These are phyloP conservation scores for Trichosanthes cucumerina DNA, from an alignment of 306 rosid genomes.

Conservation along the genomic window DNA sequence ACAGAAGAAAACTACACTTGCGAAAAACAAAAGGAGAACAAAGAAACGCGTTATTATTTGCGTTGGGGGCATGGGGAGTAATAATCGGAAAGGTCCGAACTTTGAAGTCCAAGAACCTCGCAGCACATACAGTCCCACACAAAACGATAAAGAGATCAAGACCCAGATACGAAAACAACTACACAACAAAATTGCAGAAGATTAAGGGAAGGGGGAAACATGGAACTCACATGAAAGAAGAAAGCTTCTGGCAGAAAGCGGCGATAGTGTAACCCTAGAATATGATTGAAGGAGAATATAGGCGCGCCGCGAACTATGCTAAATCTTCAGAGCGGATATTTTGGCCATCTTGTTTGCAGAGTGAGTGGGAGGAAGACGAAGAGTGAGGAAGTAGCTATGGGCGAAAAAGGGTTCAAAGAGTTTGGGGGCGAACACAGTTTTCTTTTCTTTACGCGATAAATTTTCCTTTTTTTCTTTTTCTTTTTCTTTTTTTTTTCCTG, in stretches of 20 bases:
- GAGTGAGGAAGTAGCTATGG: background rate
- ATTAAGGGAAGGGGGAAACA: background rate
- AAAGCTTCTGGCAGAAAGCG: background rate
- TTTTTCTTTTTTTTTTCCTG: no score
- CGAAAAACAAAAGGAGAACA: background rate
- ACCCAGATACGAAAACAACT: background rate
- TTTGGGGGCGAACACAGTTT: background rate
- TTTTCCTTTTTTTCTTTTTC: background rate
- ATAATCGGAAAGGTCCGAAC: background rate
- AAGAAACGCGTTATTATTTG: background rate
- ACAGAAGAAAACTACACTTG: background rate
- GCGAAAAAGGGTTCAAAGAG: conserved; percentile 3
- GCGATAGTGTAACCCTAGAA: conserved; percentile 1
- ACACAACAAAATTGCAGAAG: background rate
- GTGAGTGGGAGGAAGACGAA: background rate
- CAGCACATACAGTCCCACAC: background rate
- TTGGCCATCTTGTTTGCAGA: background rate
- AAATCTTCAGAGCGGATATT: background rate
- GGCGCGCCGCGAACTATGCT: background rate
- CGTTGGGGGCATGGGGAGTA: background rate
- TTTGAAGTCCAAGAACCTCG: background rate
- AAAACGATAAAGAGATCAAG: background rate
- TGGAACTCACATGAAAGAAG: conserved; percentile 1
- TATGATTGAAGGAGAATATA: background rate
- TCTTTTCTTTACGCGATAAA: background rate